These are phyloP conservation scores for Penicillium egyptiacum DNA, from an alignment of 495 filamentous ascomycete genomes.

Conservation along the genomic window DNA sequence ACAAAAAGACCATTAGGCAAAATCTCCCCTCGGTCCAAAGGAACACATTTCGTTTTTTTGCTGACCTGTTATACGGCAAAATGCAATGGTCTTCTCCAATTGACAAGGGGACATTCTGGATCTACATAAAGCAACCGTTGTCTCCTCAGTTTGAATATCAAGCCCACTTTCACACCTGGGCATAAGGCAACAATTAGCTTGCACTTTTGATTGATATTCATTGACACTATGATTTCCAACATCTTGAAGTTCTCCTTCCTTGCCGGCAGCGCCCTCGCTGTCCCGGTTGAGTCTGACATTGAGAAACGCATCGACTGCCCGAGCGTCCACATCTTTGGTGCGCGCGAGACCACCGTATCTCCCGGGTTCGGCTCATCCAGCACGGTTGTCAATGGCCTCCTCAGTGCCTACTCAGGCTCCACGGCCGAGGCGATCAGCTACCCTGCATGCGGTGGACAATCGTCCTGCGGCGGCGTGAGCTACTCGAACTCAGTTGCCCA, in stretches of 20 bases:
- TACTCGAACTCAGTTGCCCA: constrained; percentile 54
- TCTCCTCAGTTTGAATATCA: not conserved
- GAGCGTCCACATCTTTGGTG: constrained; percentile 60
- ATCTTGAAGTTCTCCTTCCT: constrained; percentile 18
- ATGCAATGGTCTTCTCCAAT: not conserved
- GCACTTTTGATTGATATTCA: not conserved
- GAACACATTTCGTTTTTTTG: not conserved
- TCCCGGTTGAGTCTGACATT: constrained; percentile 17
- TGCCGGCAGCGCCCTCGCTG: constrained; percentile 18
- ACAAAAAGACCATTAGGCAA: constrained; percentile 1
- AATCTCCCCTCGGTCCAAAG: constrained; percentile 6
- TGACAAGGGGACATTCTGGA: not conserved
- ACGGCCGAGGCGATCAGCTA: constrained; percentile 57
- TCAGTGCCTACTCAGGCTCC: constrained; percentile 47
- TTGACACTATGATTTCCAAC: constrained; percentile 14
- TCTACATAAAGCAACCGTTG: not conserved
- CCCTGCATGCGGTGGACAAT: constrained; percentile 59
- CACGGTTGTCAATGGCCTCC: constrained; percentile 52
- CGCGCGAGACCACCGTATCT: constrained; percentile 61
- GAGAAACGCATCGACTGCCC: constrained; percentile 42
- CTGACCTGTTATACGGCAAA: not conserved
- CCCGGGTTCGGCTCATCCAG: constrained; percentile 53
- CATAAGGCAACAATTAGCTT: not conserved
- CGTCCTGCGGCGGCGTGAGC: constrained; percentile 48
- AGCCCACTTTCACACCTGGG: not conserved